A percentile compares a stretch with the other conserved stretches of the same genome.
Conservation (phyloP, 805 yeast species). For the Lipomyces anomalus region DNA sequence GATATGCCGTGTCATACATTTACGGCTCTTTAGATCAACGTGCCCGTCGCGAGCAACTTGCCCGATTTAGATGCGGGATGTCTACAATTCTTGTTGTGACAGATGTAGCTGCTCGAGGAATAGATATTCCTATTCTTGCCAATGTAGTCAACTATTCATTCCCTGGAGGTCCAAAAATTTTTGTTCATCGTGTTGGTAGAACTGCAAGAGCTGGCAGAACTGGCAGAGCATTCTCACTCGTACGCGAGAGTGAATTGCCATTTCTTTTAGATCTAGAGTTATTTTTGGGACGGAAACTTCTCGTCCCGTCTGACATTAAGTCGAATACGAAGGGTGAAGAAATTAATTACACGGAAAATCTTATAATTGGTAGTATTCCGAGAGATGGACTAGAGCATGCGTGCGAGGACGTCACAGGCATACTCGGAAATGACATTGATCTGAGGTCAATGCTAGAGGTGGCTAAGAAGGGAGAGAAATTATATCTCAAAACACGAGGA, state of each 20-base stretch:
- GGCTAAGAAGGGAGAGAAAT: slow-evolving; percentile 78
- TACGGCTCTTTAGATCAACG: slow-evolving; percentile 93
- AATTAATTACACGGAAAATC: slow-evolving; percentile 67
- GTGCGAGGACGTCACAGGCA: slow-evolving; percentile 63
- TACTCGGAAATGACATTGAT: slow-evolving; percentile 63
- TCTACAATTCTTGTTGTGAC: slow-evolving; percentile 90
- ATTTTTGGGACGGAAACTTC: slow-evolving; percentile 77
- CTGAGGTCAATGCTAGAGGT: slow-evolving; percentile 59
- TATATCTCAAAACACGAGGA: slow-evolving; percentile 77
- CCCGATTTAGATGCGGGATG: slow-evolving; percentile 77
- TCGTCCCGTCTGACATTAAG: slow-evolving; percentile 48
- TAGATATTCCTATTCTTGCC: slow-evolving; percentile 93
- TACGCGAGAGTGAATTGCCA: slow-evolving; percentile 80
- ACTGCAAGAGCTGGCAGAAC: slow-evolving; percentile 98
- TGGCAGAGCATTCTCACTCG: slow-evolving; percentile 96
- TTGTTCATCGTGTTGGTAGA: slow-evolving; percentile 96
- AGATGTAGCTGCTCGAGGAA: slow-evolving; percentile 64
- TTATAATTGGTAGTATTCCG: slow-evolving; percentile 81
- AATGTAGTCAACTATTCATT: slow-evolving; percentile 88
- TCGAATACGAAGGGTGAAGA: slow-evolving; percentile 29
- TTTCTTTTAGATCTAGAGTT: slow-evolving; percentile 84
- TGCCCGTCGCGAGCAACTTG: slow-evolving; percentile 84
- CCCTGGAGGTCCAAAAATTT: slow-evolving; percentile 88
- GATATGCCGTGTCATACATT: slow-evolving; percentile 81
- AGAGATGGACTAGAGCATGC: slow-evolving; percentile 61